Evolutionary conservation across 129 eudicot genomes (phyloP).

Genomic region (Flaveria ramosissima): DNA sequence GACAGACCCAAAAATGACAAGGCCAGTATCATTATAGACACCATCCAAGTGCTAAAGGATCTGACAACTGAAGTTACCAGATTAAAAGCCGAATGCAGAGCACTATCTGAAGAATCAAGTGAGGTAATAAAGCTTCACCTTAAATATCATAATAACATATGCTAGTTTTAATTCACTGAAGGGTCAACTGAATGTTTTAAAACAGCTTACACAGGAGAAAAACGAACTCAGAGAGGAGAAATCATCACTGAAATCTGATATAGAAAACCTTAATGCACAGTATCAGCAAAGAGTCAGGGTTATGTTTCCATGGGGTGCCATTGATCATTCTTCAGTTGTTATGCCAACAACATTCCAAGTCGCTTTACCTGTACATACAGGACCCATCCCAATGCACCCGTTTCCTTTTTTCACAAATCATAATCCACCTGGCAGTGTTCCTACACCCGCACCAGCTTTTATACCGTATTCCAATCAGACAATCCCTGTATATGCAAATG

Average conservation of each 20-base stretch:
- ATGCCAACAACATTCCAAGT: constrained; percentile 51
- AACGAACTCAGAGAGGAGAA: constrained; percentile 65
- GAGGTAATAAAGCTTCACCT: constrained; percentile 44
- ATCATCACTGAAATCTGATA: constrained; percentile 50
- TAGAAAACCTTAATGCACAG: constrained; percentile 54
- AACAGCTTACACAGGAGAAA: constrained; percentile 64
- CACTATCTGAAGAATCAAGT: constrained; percentile 53
- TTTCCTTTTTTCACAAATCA: constrained; percentile 47
- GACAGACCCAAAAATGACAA: constrained; percentile 63
- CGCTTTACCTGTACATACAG: constrained; percentile 43
- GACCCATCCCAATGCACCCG: constrained; percentile 48
- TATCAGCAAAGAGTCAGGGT: constrained; percentile 46
- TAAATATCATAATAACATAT: background rate
- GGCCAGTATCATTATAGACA: constrained; percentile 51
- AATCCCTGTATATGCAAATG: constrained; percentile 20
- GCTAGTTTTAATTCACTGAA: background rate
- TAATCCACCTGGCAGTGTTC: constrained; percentile 39
- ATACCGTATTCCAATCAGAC: constrained; percentile 42
- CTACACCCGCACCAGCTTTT: constrained; percentile 32
- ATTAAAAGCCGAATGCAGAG: constrained; percentile 51
- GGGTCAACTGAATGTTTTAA: background rate
- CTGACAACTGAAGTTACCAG: constrained; percentile 54
- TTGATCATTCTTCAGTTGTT: constrained; percentile 54
- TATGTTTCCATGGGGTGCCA: constrained; percentile 51
- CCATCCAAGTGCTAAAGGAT: constrained; percentile 55